phyloP scores from a whole-genome alignment of 2,329 filamentous ascomycete species.

The Penicillium sp. region DNA sequence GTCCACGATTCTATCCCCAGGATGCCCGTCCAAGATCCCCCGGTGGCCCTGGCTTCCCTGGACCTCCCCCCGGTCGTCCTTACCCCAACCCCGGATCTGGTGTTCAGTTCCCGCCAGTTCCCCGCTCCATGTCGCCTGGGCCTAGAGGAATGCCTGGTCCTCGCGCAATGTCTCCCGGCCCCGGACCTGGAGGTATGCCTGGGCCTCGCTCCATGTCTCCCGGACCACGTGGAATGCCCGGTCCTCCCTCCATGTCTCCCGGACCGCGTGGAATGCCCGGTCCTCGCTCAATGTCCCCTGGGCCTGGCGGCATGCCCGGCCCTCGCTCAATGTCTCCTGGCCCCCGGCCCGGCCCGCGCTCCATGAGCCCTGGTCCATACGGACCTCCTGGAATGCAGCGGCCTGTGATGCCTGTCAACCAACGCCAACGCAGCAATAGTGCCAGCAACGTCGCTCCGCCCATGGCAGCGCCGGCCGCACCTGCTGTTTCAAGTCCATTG shows the following conservation, averaged over 20 bases:
- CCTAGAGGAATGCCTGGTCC: constrained; percentile 30
- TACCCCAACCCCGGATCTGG: constrained; percentile 31
- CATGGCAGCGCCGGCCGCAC: constrained; percentile 16
- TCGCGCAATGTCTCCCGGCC: constrained; percentile 36
- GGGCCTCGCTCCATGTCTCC: constrained; percentile 35
- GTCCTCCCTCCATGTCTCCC: constrained; percentile 37
- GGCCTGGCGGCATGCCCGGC: constrained; percentile 34
- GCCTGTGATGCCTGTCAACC: constrained; percentile 40
- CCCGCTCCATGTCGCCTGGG: constrained; percentile 38
- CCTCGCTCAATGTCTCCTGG: constrained; percentile 38
- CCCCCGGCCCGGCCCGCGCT: constrained; percentile 37
- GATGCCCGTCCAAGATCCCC: constrained; percentile 49
- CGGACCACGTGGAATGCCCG: constrained; percentile 34
- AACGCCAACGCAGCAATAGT: constrained; percentile 48
- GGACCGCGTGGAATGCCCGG: constrained; percentile 30
- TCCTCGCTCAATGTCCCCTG: constrained; percentile 31
- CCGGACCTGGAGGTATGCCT: constrained; percentile 25
- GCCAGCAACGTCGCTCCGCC: constrained; percentile 35
- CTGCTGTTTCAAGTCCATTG: constrained; percentile 31
- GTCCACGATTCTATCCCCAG: constrained; percentile 35
- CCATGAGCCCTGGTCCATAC: constrained; percentile 46
- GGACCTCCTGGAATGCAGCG: constrained; percentile 43
- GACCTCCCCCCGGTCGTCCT: constrained; percentile 27
- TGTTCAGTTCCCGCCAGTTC: constrained; percentile 39
- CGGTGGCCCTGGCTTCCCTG: constrained; percentile 32